Base-by-base conservation (phyloP, 306 rosid genomes). In the Dryas octopetala region DNA sequence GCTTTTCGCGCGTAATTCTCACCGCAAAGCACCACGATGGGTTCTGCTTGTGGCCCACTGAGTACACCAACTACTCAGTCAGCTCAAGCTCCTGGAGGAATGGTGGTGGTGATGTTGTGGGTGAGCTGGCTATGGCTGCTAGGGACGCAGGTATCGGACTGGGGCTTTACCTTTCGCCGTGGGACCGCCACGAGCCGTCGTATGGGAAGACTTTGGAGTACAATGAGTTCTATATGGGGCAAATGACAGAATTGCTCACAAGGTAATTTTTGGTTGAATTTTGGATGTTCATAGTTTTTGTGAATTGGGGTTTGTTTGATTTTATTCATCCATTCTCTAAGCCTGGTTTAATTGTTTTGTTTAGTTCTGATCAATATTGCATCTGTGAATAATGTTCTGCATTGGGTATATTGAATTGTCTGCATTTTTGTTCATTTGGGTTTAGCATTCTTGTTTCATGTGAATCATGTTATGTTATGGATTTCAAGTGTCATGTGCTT, bases 1-100 rank as follows among this genome's bases (percentile, higher is more conserved):
- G 97, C 44, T 91, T 94, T 74, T 68, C 91, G 8, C 81, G 89
- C 5, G 80, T 91, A 0, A 61, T 94, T 78, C 79, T 94, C 32
- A 94, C 98, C 0, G 93, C 87, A 0, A 94, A 94, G 65, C 98
- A 94, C 71, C 98, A 94, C 61, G 97, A 94, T 15, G 98, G 98
- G 5, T 94, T 94, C 83, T 94, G 96, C 83, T 59, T 94, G 70
- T 91, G 98, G 97, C 96, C 96, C n/a, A 83, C 96, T 12, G 83
- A 82, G 3, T 91, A 91, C 71, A 90, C 98, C 47, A 54, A 88
- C 52, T 94, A 91, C 78, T 90, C 98, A 0, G 95, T 94, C 15
- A 68, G 83, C 9, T 91, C 95, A 1, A 84, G 85, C 73, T 13
- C 61, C 6, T 94, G 97, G 98, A 88, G 78, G 66, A 74, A 79